Evolutionary conservation across 2,329 filamentous ascomycete species (phyloP).

Genomic region (Plectosphaerella sp.): DNA sequence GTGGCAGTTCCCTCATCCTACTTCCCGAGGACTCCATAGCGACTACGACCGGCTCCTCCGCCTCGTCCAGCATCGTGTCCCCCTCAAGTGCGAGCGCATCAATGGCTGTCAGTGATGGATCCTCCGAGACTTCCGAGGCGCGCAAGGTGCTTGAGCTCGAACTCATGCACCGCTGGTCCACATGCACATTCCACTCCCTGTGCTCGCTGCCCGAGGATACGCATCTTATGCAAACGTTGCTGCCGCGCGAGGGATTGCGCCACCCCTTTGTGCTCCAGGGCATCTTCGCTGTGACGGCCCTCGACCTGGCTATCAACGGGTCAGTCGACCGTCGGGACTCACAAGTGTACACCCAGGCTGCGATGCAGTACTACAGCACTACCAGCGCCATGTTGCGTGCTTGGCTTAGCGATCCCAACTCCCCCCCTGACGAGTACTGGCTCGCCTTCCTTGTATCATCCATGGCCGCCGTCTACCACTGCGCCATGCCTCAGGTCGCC

Average conservation of each 20-base stretch:
- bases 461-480: slow-evolving; percentile 20
- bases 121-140: slow-evolving; percentile 3
- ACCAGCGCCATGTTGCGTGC: slow-evolving; percentile 24
- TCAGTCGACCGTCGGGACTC: slow-evolving; percentile 9
- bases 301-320: slow-evolving; percentile 22
- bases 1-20: background rate
- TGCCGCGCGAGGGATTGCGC: slow-evolving; percentile 29
- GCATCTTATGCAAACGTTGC: slow-evolving; percentile 24
- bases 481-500: slow-evolving; percentile 19
- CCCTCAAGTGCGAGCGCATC: background rate
- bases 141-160: slow-evolving; percentile 44
- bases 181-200: slow-evolving; percentile 34
- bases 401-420: slow-evolving; percentile 14
- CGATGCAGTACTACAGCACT: slow-evolving; percentile 27
- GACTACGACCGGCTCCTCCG: background rate
- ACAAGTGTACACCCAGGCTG: slow-evolving; percentile 20
- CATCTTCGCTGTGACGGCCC: slow-evolving; percentile 26
- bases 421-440: slow-evolving; percentile 21
- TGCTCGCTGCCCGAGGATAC: slow-evolving; percentile 30
- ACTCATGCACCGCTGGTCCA: slow-evolving; percentile 47
- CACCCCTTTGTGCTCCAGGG: slow-evolving; percentile 33
- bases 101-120: background rate
- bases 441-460: slow-evolving; percentile 24
- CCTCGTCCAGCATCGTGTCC: background rate
- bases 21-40: background rate